phyloP scores from a whole-genome alignment of 2,329 filamentous ascomycete genomes.

The Pyrenophora teres region DNA sequence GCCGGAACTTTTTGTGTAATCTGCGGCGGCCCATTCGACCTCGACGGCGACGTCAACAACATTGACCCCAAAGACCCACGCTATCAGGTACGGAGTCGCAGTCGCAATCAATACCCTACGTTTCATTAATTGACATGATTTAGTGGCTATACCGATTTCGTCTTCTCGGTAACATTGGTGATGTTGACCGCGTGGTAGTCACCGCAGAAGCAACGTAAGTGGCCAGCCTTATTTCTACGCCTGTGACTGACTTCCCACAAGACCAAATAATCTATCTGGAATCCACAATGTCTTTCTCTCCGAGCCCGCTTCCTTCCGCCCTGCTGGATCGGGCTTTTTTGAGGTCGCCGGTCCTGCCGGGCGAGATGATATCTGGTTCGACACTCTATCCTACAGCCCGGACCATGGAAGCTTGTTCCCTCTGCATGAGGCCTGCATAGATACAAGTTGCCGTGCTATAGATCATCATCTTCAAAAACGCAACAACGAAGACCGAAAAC shows the following conservation, averaged over 20 bases:
- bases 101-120: background rate
- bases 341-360: conserved; percentile 17
- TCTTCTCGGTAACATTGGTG: conserved; percentile 21
- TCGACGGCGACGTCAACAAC: conserved; percentile 28
- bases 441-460: conserved; percentile 25
- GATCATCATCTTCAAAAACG: conserved; percentile 5
- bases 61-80: conserved; percentile 22
- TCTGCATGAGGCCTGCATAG: conserved; percentile 31
- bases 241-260: background rate
- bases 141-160: conserved; percentile 35
- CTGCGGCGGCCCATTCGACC: conserved; percentile 34
- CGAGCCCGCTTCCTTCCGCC: conserved; percentile 18
- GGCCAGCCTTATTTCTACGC: background rate
- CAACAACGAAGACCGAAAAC: background rate
- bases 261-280: conserved; percentile 15
- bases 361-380: conserved; percentile 17
- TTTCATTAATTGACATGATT: background rate
- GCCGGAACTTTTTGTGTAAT: conserved; percentile 31
- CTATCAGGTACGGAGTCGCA: conserved; percentile 20
- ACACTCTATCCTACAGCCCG: conserved; percentile 16
- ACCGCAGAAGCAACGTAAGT: conserved; percentile 12
- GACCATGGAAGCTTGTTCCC: conserved; percentile 27
- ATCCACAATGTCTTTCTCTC: conserved; percentile 25
- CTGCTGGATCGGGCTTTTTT: conserved; percentile 20
- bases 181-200: conserved; percentile 18